Evolutionary conservation across 176 grass and related monocot species (phyloP).

Genomic region (Musa troglodytarum): DNA sequence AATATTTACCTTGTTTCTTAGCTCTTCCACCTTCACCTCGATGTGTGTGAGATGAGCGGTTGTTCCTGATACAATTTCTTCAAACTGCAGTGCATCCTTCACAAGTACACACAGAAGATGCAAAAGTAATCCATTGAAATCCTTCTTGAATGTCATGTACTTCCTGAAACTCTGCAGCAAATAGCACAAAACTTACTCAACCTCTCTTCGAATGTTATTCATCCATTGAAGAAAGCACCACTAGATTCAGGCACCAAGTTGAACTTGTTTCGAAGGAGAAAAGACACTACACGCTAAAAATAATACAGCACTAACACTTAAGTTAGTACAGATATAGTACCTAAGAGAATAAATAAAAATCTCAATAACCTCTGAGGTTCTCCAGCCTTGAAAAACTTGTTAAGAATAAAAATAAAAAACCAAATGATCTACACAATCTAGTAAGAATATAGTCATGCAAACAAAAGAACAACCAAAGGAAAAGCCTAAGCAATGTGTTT

Average conservation of each 20-base stretch:
- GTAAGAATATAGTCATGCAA: no score
- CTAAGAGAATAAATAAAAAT: no score
- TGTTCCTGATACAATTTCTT: conserved; percentile 65
- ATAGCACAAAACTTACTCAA: conserved; percentile 16
- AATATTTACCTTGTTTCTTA: conserved; percentile 58
- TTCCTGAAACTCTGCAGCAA: conserved; percentile 71
- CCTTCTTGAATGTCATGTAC: conserved; percentile 97
- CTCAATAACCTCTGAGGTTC: no score
- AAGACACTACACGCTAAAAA: no score
- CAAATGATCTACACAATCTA: no score
- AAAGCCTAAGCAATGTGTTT: no score
- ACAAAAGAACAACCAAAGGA: no score
- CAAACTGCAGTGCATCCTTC: conserved; percentile 74
- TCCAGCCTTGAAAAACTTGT: no score
- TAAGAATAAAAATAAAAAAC: not conserved
- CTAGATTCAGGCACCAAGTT: not conserved
- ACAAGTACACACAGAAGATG: conserved; percentile 80
- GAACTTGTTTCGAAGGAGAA: no score
- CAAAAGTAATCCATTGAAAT: conserved; percentile 81
- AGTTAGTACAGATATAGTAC: no score
- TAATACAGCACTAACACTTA: no score
- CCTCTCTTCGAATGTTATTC: no score
- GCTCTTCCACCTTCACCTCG: conserved; percentile 78
- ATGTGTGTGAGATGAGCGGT: conserved; percentile 37
- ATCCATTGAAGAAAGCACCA: not conserved